A percentile compares a stretch with the other conserved stretches of the same genome.
Evolutionary conservation across 331 rosid genomes (phyloP).

Genomic region (Rosa hybrid): DNA sequence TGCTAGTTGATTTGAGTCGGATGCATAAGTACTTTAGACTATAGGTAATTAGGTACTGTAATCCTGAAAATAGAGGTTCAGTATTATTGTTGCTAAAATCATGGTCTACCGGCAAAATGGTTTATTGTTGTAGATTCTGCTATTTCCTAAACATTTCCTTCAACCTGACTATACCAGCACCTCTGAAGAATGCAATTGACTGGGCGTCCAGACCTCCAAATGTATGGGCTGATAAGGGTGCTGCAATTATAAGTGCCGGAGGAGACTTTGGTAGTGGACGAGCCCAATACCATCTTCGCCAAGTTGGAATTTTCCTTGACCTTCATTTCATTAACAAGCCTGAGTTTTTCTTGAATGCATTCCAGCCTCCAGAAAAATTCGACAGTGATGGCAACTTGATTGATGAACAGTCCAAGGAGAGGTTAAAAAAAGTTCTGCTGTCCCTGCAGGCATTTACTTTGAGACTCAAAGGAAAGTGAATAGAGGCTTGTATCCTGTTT

Average conservation of each 20-base stretch:
- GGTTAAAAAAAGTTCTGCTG: slow-evolving; percentile 42
- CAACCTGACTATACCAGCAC: slow-evolving; percentile 36
- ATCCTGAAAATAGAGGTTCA: background rate
- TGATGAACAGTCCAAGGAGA: slow-evolving; percentile 42
- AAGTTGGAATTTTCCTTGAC: slow-evolving; percentile 64
- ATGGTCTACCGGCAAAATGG: background rate
- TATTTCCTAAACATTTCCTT: background rate
- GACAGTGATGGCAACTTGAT: slow-evolving; percentile 56
- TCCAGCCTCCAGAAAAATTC: slow-evolving; percentile 57
- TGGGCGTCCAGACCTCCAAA: slow-evolving; percentile 84
- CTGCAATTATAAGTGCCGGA: slow-evolving; percentile 55
- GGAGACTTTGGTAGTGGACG: background rate
- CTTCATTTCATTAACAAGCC: slow-evolving; percentile 83
- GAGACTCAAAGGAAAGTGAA: slow-evolving; percentile 27
- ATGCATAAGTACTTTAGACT: background rate
- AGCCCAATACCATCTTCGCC: slow-evolving; percentile 76
- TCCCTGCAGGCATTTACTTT: slow-evolving; percentile 47
- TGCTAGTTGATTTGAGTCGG: background rate
- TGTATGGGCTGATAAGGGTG: slow-evolving; percentile 67
- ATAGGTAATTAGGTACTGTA: background rate
- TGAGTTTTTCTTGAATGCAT: slow-evolving; percentile 51
- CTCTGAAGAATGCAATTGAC: slow-evolving; percentile 78
- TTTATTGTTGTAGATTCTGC: slow-evolving; percentile 3
- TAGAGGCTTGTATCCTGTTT: background rate
- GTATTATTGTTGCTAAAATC: background rate